A percentile compares a stretch with the other conserved stretches of the same genome.
Conservation (phyloP, 2,329 filamentous ascomycete species). For the Aspergillus sojae region DNA sequence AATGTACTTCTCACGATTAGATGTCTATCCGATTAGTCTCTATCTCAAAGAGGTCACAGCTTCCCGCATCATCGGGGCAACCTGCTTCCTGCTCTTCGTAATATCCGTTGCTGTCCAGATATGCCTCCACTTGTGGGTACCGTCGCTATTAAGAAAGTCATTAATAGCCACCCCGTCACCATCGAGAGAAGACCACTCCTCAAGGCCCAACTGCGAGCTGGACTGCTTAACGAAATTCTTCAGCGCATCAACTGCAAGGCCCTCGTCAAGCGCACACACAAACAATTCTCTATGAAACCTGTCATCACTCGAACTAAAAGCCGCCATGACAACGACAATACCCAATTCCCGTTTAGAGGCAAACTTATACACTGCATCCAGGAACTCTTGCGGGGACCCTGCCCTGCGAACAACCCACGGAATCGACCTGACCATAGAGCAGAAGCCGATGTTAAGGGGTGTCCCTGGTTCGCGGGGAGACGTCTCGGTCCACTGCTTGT, state of each 20-base stretch:
- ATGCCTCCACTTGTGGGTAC: slow-evolving; percentile 42
- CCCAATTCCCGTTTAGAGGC: slow-evolving; percentile 50
- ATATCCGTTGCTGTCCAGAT: slow-evolving; percentile 61
- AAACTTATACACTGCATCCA: slow-evolving; percentile 49
- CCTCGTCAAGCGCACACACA: slow-evolving; percentile 47
- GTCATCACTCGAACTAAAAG: slow-evolving; percentile 45
- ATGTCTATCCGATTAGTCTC: background rate
- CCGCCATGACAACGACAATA: slow-evolving; percentile 63
- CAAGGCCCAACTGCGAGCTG: slow-evolving; percentile 47
- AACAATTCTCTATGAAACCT: slow-evolving; percentile 58
- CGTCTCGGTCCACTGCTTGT: slow-evolving; percentile 62
- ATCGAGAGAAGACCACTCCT: slow-evolving; percentile 33
- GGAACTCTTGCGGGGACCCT: slow-evolving; percentile 35
- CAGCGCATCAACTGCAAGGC: slow-evolving; percentile 43
- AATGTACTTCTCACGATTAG: background rate
- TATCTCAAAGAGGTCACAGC: slow-evolving; percentile 36
- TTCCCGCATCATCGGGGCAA: slow-evolving; percentile 61
- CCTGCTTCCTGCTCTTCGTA: slow-evolving; percentile 64
- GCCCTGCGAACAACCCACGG: slow-evolving; percentile 57
- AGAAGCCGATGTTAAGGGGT: slow-evolving; percentile 56
- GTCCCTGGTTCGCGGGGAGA: slow-evolving; percentile 28
- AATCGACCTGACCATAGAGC: slow-evolving; percentile 60
- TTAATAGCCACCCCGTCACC: slow-evolving; percentile 27
- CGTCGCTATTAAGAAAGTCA: slow-evolving; percentile 17
- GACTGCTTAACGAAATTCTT: slow-evolving; percentile 48